Evolutionary conservation across 306 rosid species (phyloP), one percentile per base, ranked within the genome.

Genomic region (Prunus mume): DNA sequence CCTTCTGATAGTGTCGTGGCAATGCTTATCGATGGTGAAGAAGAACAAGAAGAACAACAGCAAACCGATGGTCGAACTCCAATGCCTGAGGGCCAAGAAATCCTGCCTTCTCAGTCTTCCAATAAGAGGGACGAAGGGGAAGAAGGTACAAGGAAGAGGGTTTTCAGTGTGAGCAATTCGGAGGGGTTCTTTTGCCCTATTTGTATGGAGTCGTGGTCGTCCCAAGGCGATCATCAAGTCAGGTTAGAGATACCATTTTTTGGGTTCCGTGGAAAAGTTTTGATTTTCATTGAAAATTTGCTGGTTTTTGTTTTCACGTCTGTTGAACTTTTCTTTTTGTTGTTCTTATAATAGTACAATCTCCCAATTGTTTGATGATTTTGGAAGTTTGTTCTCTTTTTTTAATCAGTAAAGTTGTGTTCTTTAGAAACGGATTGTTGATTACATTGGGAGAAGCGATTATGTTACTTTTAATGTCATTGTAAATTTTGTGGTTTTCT

Each of bases 201-300:
- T 19, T 67, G 71, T 20, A 67, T 67, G 47, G 71, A 67, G 50
- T 18, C 71, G 14, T 67, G 71, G 71, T 15, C 22, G n/a, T 67
- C 54, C 11, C 54, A 43, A 43, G 71, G 71, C 30, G 19, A 46
- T 46, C 71, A 67, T 67, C 71, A 67, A 67, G 50, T 67, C 54
- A 41, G 71, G 71, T 67, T 43, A 20, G 71, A 67, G 15, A 65
- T 63, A 63, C 68, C 45, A 15, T 63, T 45, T 63, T 63, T 14
- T 28, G 30, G 69, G 7, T 67, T 43, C 22, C 12, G 3, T 22
- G 3, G 14, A 9, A n/a, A 65, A 0, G 9, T 41, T 41, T n/a
- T n/a, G 3, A 6, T 56, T 56, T 56, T 56, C 62, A 17, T 64
- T 9, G 69, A 65, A 65, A 43, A 0, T 67, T 67, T 17, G 1